A percentile compares a stretch with the other conserved stretches of the same genome.
phyloP scores from a whole-genome alignment of 2,329 filamentous ascomycete species.

The Capronia coronata region DNA sequence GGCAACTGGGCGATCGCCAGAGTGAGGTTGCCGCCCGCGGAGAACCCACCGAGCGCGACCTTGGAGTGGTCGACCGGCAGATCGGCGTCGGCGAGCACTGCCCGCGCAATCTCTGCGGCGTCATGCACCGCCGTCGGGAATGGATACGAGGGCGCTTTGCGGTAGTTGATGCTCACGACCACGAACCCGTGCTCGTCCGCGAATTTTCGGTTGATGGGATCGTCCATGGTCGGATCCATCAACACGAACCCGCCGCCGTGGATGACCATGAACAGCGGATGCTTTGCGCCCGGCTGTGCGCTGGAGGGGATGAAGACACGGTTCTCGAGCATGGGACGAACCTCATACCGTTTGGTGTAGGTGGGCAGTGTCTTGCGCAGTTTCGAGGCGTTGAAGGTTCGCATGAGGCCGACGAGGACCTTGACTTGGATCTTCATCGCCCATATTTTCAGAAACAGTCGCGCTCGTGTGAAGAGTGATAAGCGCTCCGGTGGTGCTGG shows the following conservation, averaged over 20 bases:
- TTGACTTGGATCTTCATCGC: constrained; percentile 22
- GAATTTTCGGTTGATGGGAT: constrained; percentile 44
- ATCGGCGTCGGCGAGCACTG: constrained; percentile 39
- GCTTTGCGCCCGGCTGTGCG: constrained; percentile 22
- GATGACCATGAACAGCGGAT: constrained; percentile 40
- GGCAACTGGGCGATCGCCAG: constrained; percentile 40
- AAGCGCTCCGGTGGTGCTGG: neutral
- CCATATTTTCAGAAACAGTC: constrained; percentile 28
- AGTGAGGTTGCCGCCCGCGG: constrained; percentile 30
- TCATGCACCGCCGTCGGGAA: constrained; percentile 46
- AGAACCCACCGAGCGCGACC: constrained; percentile 40
- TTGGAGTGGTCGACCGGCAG: constrained; percentile 43
- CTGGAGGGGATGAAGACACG: constrained; percentile 40
- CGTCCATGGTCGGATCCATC: constrained; percentile 41
- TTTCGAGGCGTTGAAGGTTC: constrained; percentile 11
- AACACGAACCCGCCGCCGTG: constrained; percentile 50
- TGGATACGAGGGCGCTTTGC: constrained; percentile 39
- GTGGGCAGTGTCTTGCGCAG: constrained; percentile 14
- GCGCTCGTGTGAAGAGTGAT: constrained; percentile 1
- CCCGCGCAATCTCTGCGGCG: constrained; percentile 40
- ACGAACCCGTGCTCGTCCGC: constrained; percentile 38
- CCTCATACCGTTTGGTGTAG: constrained; percentile 30
- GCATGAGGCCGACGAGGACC: constrained; percentile 14
- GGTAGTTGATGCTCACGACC: constrained; percentile 47
- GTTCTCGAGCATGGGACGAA: constrained; percentile 27